phyloP scores from a whole-genome alignment of 2,329 filamentous ascomycete species.

The Pseudohalonectria lignicola region DNA sequence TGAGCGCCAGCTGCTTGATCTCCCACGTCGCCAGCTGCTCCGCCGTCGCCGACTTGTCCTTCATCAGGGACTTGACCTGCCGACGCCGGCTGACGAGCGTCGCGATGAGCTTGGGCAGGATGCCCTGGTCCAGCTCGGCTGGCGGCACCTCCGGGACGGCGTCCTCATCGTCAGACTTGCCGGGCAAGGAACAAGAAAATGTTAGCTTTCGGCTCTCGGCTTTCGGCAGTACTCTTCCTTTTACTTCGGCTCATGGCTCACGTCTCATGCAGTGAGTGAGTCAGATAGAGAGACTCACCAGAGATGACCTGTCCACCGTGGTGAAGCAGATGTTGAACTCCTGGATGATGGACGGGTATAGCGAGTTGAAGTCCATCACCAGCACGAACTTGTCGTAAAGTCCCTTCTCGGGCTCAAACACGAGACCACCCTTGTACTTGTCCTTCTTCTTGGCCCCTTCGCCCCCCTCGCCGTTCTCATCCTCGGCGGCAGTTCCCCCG shows the following conservation, averaged over 20 bases:
- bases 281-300: conserved; percentile 39
- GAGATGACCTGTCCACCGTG: conserved; percentile 69
- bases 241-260: no score
- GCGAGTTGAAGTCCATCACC: conserved; percentile 99
- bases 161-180: conserved; percentile 78
- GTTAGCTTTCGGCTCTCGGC: no score
- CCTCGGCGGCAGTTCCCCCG: conserved; percentile 57
- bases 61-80: conserved; percentile 96
- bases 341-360: conserved; percentile 97
- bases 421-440: conserved; percentile 96
- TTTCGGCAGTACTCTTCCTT: no score
- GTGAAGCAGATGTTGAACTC: conserved; percentile 99
- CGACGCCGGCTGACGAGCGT: conserved; percentile 81
- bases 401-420: conserved; percentile 95
- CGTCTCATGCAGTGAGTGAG: conserved; percentile 33
- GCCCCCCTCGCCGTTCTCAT: conserved; percentile 36
- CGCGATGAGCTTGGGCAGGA: conserved; percentile 82
- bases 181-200: no score
- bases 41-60: conserved; percentile 72
- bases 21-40: conserved; percentile 93
- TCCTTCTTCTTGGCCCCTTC: conserved; percentile 76
- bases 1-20: conserved; percentile 92
- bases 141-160: conserved; percentile 75
- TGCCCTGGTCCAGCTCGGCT: conserved; percentile 64
- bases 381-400: conserved; percentile 97